Base-by-base conservation (phyloP, 1,284 basidiomycete genomes). In the Melanopsichium pennsylvanicum region DNA sequence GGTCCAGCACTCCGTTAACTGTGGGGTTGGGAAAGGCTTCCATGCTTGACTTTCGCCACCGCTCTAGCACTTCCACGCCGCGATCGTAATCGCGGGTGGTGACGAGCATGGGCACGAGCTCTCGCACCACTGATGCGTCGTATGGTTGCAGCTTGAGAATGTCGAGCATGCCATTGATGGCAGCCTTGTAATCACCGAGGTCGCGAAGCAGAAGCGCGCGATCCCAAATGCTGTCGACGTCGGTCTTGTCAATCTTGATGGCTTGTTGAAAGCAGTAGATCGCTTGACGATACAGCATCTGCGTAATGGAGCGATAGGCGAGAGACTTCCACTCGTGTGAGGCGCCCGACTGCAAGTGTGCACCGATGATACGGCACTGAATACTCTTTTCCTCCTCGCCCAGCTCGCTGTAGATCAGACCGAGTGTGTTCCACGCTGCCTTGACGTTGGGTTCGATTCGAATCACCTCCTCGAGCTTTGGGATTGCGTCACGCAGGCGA, bases 191-290 rank as follows among this genome's bases (percentile, higher is more conserved):
- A 35, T 88, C 82, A 31, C 92, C 88, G 1, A 89, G 86, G 63
- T 91, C 88, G 67, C 89, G 89, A 5, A 93, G 89, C 6, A 97
- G 85, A 4, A 87, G 84, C 0, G 93, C 92, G 2, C 93, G 87
- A 71, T 97, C 93, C 92, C 92, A 97, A 21, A 95, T 86, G 2
- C 90, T 89, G 58, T 90, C 88, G 9, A 92, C 86, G 64, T 97
- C 93, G 5, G 85, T 84, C 5, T 90, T 89, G 75, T 94, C 89
- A 22, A 90, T 84, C 62, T 86, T 88, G 75, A 90, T 87, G 0
- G 91, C 87, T 77, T 97, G 94, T 0, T 89, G 85, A 74, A 91
- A 90, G 78, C 95, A 97, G 80, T 97, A 97, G 23, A 96, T 83
- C 0, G 93, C 91, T 82, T 97, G 93, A 49, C 92, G 88, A 37